These are phyloP conservation scores for Penicillium soppii DNA, from an alignment of 495 filamentous ascomycete species.

Conservation along the genomic window DNA sequence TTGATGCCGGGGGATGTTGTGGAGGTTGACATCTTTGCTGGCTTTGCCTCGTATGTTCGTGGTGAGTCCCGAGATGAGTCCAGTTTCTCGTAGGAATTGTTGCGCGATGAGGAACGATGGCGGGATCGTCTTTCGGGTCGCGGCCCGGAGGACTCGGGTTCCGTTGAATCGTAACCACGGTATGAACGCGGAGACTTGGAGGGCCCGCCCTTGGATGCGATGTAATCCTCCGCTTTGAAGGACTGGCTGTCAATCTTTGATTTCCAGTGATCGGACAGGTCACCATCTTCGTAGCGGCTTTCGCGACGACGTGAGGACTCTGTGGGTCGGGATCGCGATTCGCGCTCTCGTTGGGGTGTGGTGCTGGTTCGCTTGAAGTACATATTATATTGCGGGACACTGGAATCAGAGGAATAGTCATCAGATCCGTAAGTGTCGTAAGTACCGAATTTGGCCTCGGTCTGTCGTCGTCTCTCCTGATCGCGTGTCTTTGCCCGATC, in stretches of 20 bases:
- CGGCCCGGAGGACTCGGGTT: slow-evolving; percentile 32
- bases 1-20: slow-evolving; percentile 27
- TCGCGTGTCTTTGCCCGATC: slow-evolving; percentile 47
- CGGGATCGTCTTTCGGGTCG: slow-evolving; percentile 29
- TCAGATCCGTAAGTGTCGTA: slow-evolving; percentile 32
- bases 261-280: slow-evolving; percentile 26
- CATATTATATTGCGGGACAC: not conserved
- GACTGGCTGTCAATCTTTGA: slow-evolving; percentile 29
- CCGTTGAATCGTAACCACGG: slow-evolving; percentile 34
- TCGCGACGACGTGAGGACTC: slow-evolving; percentile 18
- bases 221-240: slow-evolving; percentile 36
- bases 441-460: slow-evolving; percentile 44
- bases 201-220: slow-evolving; percentile 37
- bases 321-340: slow-evolving; percentile 19
- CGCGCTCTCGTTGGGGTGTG: slow-evolving; percentile 8
- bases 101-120: slow-evolving; percentile 30
- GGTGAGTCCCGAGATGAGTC: too few species aligned
- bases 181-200: slow-evolving; percentile 31
- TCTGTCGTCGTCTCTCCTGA: slow-evolving; percentile 50
- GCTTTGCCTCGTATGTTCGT: slow-evolving; percentile 25
- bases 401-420: slow-evolving; percentile 32
- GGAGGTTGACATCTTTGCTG: slow-evolving; percentile 31
- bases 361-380: not conserved
- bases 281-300: slow-evolving; percentile 26
- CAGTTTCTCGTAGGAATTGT: slow-evolving; percentile 38